Evolutionary conservation across 2,329 filamentous ascomycete genomes (phyloP).

Genomic region (Diaporthe vexans): DNA sequence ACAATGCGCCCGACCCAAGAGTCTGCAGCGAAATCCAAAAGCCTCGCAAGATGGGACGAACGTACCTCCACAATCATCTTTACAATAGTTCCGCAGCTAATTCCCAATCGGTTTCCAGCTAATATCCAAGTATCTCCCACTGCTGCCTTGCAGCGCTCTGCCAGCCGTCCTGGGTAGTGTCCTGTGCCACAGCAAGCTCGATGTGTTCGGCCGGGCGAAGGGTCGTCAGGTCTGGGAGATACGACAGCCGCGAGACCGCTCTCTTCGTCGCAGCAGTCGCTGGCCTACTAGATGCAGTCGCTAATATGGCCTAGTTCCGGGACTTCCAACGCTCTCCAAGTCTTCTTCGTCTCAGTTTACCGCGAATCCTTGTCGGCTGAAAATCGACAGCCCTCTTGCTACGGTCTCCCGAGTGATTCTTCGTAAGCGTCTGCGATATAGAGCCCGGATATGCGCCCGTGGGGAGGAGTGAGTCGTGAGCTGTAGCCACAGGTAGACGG

Average conservation of each 20-base stretch:
- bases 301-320: not conserved
- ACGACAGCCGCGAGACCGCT: not conserved
- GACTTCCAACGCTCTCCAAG: not conserved
- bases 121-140: slow-evolving; percentile 15
- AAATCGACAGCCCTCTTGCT: not conserved
- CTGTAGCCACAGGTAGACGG: slow-evolving; percentile 9
- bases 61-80: slow-evolving; percentile 56
- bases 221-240: not conserved
- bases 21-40: slow-evolving; percentile 3
- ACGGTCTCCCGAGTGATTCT: not conserved
- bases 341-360: not conserved
- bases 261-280: not conserved
- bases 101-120: not conserved
- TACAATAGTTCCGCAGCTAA: slow-evolving; percentile 12
- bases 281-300: not conserved
- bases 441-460: not conserved
- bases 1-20: not conserved
- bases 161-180: slow-evolving; percentile 13
- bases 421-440: not conserved
- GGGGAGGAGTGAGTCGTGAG: not conserved
- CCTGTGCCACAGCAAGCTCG: not conserved
- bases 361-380: not conserved
- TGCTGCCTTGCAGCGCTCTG: slow-evolving; percentile 31
- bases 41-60: slow-evolving; percentile 5
- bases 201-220: not conserved